Evolutionary conservation across 2,329 filamentous ascomycete genomes (phyloP), one percentile per base, ranked within the genome.

Genomic region (Alternaria arborescens): DNA sequence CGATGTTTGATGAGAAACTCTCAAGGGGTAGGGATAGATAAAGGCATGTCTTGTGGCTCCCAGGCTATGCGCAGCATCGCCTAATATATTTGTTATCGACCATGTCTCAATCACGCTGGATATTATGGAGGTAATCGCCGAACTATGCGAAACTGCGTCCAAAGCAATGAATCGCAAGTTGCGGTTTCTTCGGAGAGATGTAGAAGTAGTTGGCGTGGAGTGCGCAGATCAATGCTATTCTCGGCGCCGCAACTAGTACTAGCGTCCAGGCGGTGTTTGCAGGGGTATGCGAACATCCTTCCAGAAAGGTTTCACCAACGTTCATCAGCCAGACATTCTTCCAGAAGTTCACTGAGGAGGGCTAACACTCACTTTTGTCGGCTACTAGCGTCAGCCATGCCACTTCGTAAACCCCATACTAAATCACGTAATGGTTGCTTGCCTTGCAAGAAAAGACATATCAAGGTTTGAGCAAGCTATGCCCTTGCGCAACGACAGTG

Each of bases 1-100:
- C 52, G 69, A 75, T 62, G 62, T 58, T 5, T 74, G 43, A 66
- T 26, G 0, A 32, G 10, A 12, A 3, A 32, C 3, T 4, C 6
- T 26, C 7, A 2, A 7, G 6, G 24, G 24, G 8, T 24, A 24
- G 7, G 7, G 24, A 24, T 2, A 7, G 0, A 24, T 2, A 24
- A 24, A 24, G 24, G 24, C 6, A 24, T 8, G 24, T 24, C 24
- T 24, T 24, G 24, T 2, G 7, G 24, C 24, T 24, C 24, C 2
- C 24, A 24, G 24, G 24, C 24, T 7, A 24, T 24, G 24, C 24
- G 24, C 24, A 24, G 6, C 0, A 24, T 24, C 24, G 0, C 6
- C 7, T 24, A 8, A 24, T 7, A n/a, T n/a, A n/a, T n/a, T 24
- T 24, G 6, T 24, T 7, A 0, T 8, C 24, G 24, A 7, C 24